Evolutionary conservation across 257 asterid genomes (phyloP).

Genomic region (Scutellaria galericulata): DNA sequence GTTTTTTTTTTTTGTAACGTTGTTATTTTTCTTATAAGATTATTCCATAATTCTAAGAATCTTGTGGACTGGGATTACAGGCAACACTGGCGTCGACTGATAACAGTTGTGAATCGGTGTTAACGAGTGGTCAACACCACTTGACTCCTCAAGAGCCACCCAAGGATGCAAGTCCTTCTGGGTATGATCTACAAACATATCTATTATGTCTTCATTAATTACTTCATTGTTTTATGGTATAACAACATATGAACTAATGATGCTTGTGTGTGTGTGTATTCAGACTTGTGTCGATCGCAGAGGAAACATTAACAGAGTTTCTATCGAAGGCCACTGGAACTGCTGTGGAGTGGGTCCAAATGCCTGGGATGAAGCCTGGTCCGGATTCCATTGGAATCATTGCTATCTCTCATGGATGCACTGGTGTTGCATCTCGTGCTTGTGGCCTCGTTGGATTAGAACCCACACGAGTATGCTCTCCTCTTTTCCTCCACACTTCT

Average conservation of each 20-base stretch:
- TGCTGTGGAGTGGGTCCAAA: constrained; percentile 99
- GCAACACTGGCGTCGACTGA: constrained; percentile 83
- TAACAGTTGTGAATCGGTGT: constrained; percentile 95
- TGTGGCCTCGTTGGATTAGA: constrained; percentile 97
- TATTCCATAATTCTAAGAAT: neutral
- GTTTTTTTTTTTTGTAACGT: neutral
- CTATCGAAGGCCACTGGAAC: constrained; percentile 99
- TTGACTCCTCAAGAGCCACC: constrained; percentile 93
- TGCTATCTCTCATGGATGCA: constrained; percentile 99
- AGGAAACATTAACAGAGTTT: constrained; percentile 99
- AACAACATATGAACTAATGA: constrained; percentile 1
- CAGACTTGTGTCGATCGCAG: constrained; percentile 97
- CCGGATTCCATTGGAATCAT: constrained; percentile 99
- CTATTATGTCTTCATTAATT: neutral
- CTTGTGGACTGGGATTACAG: constrained; percentile 36
- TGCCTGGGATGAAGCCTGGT: constrained; percentile 99
- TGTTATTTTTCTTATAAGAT: no score
- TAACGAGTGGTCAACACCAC: constrained; percentile 93
- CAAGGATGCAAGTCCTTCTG: constrained; percentile 99
- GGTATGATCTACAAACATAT: constrained; percentile 51
- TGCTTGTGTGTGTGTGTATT: constrained; percentile 34
- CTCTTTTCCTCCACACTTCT: neutral
- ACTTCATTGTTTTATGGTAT: neutral
- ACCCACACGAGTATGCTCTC: constrained; percentile 83
- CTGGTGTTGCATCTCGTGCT: constrained; percentile 99